These are phyloP conservation scores for Cicer pinnatifidum DNA, from an alignment of 306 rosid species.

Conservation along the genomic window DNA sequence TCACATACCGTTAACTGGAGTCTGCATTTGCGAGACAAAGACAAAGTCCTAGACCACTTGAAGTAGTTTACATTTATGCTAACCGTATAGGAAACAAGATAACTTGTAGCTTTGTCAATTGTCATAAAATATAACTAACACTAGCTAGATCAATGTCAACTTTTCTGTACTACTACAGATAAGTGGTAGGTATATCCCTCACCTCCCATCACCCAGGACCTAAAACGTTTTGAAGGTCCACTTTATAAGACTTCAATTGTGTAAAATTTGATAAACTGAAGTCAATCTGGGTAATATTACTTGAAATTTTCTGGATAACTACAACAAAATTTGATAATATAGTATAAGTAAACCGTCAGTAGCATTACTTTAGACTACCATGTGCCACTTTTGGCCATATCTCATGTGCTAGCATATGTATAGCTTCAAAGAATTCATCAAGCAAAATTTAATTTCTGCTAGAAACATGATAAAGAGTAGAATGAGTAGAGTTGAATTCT, in stretches of 20 bases:
- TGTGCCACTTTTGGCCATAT: not conserved
- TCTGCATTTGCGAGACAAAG: constrained; percentile 1
- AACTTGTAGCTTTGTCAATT: constrained; percentile 1
- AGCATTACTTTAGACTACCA: constrained; percentile 26
- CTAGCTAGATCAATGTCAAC: not conserved
- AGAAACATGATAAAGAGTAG: constrained; percentile 10
- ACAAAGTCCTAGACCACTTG: not conserved
- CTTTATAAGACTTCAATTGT: constrained; percentile 8
- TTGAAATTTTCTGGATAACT: not conserved
- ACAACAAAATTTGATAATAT: not conserved
- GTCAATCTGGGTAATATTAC: constrained; percentile 1
- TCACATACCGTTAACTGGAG: not conserved
- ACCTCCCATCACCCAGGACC: no score
- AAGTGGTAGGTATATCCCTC: no score
- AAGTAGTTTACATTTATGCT: constrained; percentile 2
- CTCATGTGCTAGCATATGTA: not conserved
- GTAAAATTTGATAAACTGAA: constrained; percentile 2
- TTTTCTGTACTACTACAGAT: not conserved
- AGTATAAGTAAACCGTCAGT: not conserved
- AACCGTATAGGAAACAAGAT: not conserved
- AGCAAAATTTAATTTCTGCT: constrained; percentile 7
- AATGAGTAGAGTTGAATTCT: constrained; percentile 9
- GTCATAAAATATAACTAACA: constrained; percentile 15
- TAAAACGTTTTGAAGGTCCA: not conserved
- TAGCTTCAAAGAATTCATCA: not conserved